A percentile compares a stretch with the other conserved stretches of the same genome.
Evolutionary conservation across 2,329 filamentous ascomycete species (phyloP).

Genomic region (Colletotrichum nymphaeae): DNA sequence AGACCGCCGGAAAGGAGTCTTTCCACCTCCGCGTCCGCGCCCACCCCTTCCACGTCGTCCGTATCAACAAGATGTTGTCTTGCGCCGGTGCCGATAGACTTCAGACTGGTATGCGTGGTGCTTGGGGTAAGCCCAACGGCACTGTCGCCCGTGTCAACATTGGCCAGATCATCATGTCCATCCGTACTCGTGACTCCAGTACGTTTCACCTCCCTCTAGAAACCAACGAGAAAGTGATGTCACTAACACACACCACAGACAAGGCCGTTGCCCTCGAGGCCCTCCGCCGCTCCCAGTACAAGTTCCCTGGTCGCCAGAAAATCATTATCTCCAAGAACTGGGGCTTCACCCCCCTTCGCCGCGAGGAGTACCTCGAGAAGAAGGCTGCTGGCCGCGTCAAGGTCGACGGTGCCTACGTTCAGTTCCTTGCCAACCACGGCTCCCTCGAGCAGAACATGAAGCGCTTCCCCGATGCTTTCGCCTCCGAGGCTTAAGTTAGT

Average conservation of each 20-base stretch:
- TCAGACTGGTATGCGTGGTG: constrained; percentile 99
- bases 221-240: not conserved
- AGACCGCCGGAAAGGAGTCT: constrained; percentile 77
- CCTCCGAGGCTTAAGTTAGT: constrained; percentile 60
- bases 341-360: constrained; percentile 98
- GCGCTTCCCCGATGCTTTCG: constrained; percentile 95
- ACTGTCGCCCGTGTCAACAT: constrained; percentile 99
- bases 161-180: constrained; percentile 97
- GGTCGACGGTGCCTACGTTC: constrained; percentile 98
- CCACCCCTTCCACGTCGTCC: constrained; percentile 99
- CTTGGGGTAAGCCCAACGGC: constrained; percentile 99
- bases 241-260: constrained; percentile 64
- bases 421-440: constrained; percentile 98
- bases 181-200: constrained; percentile 96
- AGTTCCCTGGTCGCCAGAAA: constrained; percentile 99
- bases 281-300: constrained; percentile 99
- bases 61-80: constrained; percentile 99
- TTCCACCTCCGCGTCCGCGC: constrained; percentile 85
- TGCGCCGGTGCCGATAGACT: constrained; percentile 99
- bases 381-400: constrained; percentile 94
- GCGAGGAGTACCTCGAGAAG: constrained; percentile 97
- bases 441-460: constrained; percentile 87
- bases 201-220: constrained; percentile 52
- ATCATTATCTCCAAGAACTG: constrained; percentile 99
- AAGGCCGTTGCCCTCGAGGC: constrained; percentile 95